A percentile compares a stretch with the other conserved stretches of the same genome.
phyloP scores from a whole-genome alignment of 306 rosid species.

The Quillaja saponaria region DNA sequence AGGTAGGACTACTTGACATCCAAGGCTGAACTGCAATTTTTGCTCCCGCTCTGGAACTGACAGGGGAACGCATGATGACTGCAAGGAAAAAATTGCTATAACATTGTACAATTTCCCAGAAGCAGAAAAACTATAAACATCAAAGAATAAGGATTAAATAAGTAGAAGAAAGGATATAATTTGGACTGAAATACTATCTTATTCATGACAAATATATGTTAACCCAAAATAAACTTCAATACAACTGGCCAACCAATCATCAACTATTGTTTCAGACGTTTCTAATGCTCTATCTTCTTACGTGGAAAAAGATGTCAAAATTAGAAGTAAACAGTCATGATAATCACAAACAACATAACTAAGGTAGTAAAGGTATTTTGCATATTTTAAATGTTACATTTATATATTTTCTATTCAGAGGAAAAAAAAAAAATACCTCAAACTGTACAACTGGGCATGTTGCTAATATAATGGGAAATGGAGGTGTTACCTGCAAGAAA shows the following conservation, averaged over 20 bases:
- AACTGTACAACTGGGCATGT: conserved; percentile 81
- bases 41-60: conserved; percentile 62
- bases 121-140: conserved; percentile 20
- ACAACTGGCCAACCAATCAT: too few species aligned
- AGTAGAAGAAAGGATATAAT: conserved; percentile 9
- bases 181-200: too few species aligned
- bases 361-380: too few species aligned
- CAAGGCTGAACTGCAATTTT: conserved; percentile 76
- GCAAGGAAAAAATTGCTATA: conserved; percentile 33
- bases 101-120: conserved; percentile 8
- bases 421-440: conserved; percentile 56
- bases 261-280: too few species aligned
- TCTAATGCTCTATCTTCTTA: too few species aligned
- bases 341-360: too few species aligned
- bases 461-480: conserved; percentile 71
- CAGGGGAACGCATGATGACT: conserved; percentile 73
- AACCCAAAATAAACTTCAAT: too few species aligned
- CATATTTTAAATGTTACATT: too few species aligned
- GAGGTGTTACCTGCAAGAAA: conserved; percentile 81
- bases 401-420: too few species aligned
- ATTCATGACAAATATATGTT: too few species aligned
- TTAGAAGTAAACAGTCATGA: too few species aligned
- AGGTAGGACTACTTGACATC: conserved; percentile 75
- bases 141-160: conserved; percentile 14
- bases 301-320: too few species aligned